Base-by-base conservation (phyloP, 192 early-diverging fungal genomes). In the Backusella macrospora region DNA sequence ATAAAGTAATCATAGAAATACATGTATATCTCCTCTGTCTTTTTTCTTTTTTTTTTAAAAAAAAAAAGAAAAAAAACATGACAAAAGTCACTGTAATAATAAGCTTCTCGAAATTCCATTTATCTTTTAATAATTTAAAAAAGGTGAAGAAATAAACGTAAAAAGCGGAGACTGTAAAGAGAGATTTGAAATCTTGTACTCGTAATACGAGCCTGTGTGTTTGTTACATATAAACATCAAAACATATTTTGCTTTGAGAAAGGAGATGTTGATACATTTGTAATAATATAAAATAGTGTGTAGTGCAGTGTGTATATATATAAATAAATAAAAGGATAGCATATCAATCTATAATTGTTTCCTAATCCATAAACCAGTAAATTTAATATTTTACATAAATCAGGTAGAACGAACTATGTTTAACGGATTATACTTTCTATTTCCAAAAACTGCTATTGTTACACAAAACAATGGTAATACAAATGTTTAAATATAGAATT, bases 151-250 rank as follows among this genome's bases (percentile, higher is more conserved):
- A 59, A 46, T 46, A 46, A 26, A 1, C 1, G 2, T 26, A 59
- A 23, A 23, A 59, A 59, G 52, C 52, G 52, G 52, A 59, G 52
- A 26, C 52, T 59, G 52, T 26, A 59, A 59, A 26, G 13, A 7
- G 42, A 43, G 42, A 4, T 59, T 59, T 59, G 52, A 59, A 59
- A 59, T 26, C 52, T 59, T 59, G 52, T 59, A 10, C 52, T 59
- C 52, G 26, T 21, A 4, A 1, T 26, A 59, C 18, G 29, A 34
- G 29, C 2, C 29, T 34, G 52, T 59, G 52, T 23, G 23, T 23
- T 12, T 59, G n/a, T 59, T 59, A 9, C 6, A 59, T 26, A 23
- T 26, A 59, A 21, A 59, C 26, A 26, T 12, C 10, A 23, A 59
- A 59, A 26, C 9, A 59, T 12, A 14, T 34, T 34, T 2, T 34